These are phyloP conservation scores for Aureobasidium melanogenum DNA, from an alignment of 2,329 filamentous ascomycete species.

Conservation along the genomic window DNA sequence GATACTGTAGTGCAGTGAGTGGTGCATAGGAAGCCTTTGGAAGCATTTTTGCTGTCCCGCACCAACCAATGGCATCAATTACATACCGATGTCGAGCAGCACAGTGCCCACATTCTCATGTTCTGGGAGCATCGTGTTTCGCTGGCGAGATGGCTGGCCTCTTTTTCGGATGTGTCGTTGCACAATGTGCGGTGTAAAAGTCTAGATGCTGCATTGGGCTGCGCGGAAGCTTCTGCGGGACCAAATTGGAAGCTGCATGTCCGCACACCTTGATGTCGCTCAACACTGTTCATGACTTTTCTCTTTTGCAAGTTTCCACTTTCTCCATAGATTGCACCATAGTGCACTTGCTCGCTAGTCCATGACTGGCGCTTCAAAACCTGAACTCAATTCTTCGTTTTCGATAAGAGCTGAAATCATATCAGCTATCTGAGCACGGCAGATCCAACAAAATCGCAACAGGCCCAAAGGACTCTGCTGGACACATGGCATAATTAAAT, in stretches of 20 bases:
- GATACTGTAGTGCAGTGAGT: background rate
- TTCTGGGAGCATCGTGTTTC: slow-evolving; percentile 8
- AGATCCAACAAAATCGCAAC: background rate
- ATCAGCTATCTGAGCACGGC: background rate
- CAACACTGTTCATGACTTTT: background rate
- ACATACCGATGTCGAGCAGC: slow-evolving; percentile 31
- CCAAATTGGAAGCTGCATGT: background rate
- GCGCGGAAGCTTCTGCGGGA: background rate
- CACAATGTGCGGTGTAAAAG: slow-evolving; percentile 3
- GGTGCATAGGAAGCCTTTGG: background rate
- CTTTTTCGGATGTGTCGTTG: background rate
- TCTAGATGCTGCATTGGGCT: background rate
- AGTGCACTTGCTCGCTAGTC: background rate
- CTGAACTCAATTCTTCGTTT: background rate
- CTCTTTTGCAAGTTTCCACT: background rate
- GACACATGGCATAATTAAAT: background rate
- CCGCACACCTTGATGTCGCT: background rate
- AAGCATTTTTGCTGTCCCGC: background rate
- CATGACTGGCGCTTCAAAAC: background rate
- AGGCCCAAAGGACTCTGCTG: background rate
- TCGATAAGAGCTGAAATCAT: background rate
- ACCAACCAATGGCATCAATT: background rate
- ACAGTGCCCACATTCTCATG: slow-evolving; percentile 25
- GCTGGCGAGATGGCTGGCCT: background rate
- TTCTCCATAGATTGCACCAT: background rate